Evolutionary conservation across 495 filamentous ascomycete genomes (phyloP), one percentile per base, ranked within the genome.

Genomic region (Penicillium turbatum): DNA sequence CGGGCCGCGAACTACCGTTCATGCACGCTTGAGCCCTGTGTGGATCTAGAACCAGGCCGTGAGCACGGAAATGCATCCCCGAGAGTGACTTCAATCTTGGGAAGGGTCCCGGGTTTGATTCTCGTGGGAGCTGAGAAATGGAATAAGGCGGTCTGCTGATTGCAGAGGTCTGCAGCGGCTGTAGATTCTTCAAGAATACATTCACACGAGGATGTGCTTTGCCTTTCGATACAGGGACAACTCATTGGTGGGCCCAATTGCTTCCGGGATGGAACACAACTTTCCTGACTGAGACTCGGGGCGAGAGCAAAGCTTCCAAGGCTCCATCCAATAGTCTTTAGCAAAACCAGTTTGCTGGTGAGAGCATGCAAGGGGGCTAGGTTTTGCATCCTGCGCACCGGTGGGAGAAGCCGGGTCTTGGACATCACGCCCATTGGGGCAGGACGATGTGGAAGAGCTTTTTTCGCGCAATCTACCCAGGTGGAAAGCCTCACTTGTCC

Each of bases 1-100:
- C 31, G 21, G 29, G 41, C 56, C 57, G 59, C 59, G 50, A 63
- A 62, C 62, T 21, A 34, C 43, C 45, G 62, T 65, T 65, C 62
- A 65, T 62, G 62, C 56, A 60, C 16, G 39, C 48, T 56, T 50
- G 50, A 45, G 49, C 38, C 21, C 12, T 46, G n/a, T 32, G 32
- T 38, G 41, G 39, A 36, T 51, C 5, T 51, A 11, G n/a, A 35
- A 35, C 9, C 31, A 24, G 39, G 7, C 38, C 8, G 30, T 15
- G 11, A 19, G 29, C 3, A 21, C 50, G 50, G 31, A 45, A 44
- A 38, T 45, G 36, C 15, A 51, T 19, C 15, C n/a, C 48, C 15
- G 36, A 34, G 13, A 24, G 16, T 30, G 13, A 49, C 15, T 27
- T 49, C 24, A 13, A 15, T 10, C 3, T 30, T 36, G 34, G n/a